These are phyloP conservation scores for Arthrobotrys iridis DNA, from an alignment of 2,329 filamentous ascomycete species.

Conservation along the genomic window DNA sequence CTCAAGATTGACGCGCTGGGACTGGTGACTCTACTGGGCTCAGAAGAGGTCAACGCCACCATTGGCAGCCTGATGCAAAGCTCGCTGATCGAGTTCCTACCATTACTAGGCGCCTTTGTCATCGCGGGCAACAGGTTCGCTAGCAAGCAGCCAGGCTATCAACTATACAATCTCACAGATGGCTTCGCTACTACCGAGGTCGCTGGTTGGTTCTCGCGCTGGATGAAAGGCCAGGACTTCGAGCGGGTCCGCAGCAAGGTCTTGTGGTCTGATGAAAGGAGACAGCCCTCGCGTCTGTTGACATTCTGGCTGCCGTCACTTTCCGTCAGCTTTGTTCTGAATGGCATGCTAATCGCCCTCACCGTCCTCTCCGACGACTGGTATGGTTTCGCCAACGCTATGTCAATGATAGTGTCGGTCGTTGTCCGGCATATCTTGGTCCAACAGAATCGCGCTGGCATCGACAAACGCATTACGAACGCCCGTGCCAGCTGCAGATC, in stretches of 20 bases:
- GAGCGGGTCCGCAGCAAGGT: not conserved
- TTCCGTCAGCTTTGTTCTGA: not conserved
- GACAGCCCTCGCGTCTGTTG: not conserved
- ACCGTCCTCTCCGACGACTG: conserved; percentile 17
- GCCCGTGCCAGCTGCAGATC: not conserved
- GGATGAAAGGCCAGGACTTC: conserved; percentile 15
- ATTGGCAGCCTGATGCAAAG: conserved; percentile 27
- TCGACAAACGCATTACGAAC: not conserved
- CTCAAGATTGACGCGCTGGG: conserved; percentile 36
- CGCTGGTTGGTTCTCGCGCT: conserved; percentile 28
- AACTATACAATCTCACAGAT: conserved; percentile 28
- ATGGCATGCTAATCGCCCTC: not conserved
- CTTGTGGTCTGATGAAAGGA: not conserved
- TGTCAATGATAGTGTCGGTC: conserved; percentile 20
- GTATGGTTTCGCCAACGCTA: conserved; percentile 25
- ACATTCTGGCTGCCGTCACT: not conserved
- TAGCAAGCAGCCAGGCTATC: not conserved
- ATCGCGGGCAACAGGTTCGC: conserved; percentile 19
- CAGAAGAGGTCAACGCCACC: conserved; percentile 16
- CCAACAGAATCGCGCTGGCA: not conserved
- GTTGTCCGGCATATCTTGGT: not conserved
- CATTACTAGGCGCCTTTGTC: conserved; percentile 26
- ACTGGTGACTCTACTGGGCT: conserved; percentile 30
- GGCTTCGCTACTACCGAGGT: conserved; percentile 12
- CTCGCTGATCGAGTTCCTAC: conserved; percentile 5